A percentile compares a stretch with the other conserved stretches of the same genome.
These are phyloP conservation scores for Pluteus cervinus DNA, from an alignment of 768 basidiomycete species.

Conservation along the genomic window DNA sequence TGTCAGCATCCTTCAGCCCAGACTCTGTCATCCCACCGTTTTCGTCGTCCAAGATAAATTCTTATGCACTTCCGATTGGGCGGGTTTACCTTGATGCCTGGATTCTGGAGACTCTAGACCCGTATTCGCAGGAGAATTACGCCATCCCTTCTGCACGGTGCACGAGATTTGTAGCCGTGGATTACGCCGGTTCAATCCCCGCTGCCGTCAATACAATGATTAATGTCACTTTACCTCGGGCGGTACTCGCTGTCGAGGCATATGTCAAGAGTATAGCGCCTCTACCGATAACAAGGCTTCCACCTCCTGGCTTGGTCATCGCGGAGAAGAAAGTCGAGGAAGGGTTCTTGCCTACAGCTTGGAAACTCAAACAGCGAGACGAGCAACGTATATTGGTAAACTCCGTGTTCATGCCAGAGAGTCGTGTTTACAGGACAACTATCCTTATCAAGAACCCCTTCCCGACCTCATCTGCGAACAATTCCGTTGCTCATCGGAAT, in stretches of 20 bases:
- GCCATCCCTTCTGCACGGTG: slow-evolving; percentile 91
- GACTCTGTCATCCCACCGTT: slow-evolving; percentile 51
- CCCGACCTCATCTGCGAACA: too few species aligned
- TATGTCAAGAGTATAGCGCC: slow-evolving; percentile 61
- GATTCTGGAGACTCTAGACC: slow-evolving; percentile 94
- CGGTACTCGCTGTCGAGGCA: slow-evolving; percentile 68
- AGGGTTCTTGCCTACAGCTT: slow-evolving; percentile 35
- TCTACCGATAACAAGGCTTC: slow-evolving; percentile 63
- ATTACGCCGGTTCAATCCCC: slow-evolving; percentile 83
- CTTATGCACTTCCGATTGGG: slow-evolving; percentile 67
- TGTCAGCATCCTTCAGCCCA: slow-evolving; percentile 76
- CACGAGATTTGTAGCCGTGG: slow-evolving; percentile 77
- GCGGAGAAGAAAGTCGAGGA: slow-evolving; percentile 48
- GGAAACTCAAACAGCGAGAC: slow-evolving; percentile 60
- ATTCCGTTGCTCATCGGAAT: slow-evolving; percentile 18
- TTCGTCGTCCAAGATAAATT: slow-evolving; percentile 66
- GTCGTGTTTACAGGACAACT: slow-evolving; percentile 49
- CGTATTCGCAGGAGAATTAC: slow-evolving; percentile 90
- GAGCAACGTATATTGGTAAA: slow-evolving; percentile 50
- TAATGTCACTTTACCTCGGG: slow-evolving; percentile 69
- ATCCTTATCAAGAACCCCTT: too few species aligned
- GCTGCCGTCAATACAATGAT: slow-evolving; percentile 80
- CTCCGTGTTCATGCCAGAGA: slow-evolving; percentile 45
- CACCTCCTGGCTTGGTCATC: slow-evolving; percentile 56
- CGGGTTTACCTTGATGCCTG: slow-evolving; percentile 87